These are phyloP conservation scores for Ustilago hordei DNA, from an alignment of 1,284 basidiomycete genomes.

Conservation along the genomic window DNA sequence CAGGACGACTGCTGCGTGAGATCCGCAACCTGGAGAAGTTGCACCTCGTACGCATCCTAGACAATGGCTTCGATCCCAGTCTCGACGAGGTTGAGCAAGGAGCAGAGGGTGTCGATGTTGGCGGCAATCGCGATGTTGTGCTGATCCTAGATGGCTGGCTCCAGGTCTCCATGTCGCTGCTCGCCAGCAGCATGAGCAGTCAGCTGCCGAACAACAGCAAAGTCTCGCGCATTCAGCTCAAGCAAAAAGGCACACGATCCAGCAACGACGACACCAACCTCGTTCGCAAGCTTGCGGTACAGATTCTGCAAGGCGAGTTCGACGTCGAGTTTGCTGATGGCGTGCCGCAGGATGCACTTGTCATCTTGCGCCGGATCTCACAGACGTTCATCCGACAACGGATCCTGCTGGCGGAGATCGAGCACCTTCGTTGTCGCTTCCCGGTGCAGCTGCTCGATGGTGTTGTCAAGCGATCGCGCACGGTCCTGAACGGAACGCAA, in stretches of 20 bases:
- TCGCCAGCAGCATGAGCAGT: constrained; percentile 24
- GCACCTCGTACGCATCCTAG: constrained; percentile 53
- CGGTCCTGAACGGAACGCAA: constrained; percentile 27
- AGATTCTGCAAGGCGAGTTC: constrained; percentile 41
- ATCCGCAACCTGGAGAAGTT: constrained; percentile 61
- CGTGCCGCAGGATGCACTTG: constrained; percentile 34
- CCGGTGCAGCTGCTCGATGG: constrained; percentile 50
- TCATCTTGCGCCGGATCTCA: constrained; percentile 50
- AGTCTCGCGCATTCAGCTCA: constrained; percentile 53
- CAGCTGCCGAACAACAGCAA: constrained; percentile 39
- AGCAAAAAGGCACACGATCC: constrained; percentile 31
- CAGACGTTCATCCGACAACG: constrained; percentile 48
- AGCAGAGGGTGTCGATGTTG: constrained; percentile 24
- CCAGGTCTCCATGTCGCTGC: constrained; percentile 51
- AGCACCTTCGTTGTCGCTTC: constrained; percentile 51
- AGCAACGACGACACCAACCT: constrained; percentile 44
- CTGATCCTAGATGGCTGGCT: constrained; percentile 53
- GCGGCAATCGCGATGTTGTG: constrained; percentile 41
- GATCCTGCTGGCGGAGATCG: constrained; percentile 52
- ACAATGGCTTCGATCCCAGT: constrained; percentile 42
- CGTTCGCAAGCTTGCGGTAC: constrained; percentile 39
- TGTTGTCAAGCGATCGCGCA: constrained; percentile 1
- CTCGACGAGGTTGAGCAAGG: constrained; percentile 28
- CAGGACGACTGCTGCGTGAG: constrained; percentile 55
- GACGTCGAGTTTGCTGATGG: constrained; percentile 47